phyloP scores from a whole-genome alignment of 2,329 filamentous ascomycete species.

The Ceratocystis papillata region DNA sequence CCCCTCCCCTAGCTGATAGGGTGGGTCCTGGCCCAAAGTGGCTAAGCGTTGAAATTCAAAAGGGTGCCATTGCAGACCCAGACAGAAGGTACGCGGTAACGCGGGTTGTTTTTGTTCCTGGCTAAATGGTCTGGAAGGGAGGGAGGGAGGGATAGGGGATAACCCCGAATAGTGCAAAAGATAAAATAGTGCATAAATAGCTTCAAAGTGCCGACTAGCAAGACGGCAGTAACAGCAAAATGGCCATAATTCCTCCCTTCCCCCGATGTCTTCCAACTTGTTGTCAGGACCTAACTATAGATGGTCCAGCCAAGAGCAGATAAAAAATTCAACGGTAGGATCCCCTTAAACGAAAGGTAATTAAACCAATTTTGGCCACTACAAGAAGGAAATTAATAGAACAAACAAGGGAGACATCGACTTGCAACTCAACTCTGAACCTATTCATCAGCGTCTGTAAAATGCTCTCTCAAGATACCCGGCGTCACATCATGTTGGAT shows the following conservation, averaged over 20 bases:
- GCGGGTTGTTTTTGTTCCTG: background rate
- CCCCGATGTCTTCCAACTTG: background rate
- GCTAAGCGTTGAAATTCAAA: constrained; percentile 10
- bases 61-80: constrained; percentile 10
- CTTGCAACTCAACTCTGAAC: background rate
- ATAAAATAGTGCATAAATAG: constrained; percentile 15
- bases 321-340: background rate
- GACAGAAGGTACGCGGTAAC: constrained; percentile 5
- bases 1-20: background rate
- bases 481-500: background rate
- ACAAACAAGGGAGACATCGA: background rate
- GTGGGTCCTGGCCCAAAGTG: background rate
- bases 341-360: background rate
- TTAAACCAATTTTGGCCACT: background rate
- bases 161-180: background rate
- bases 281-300: background rate
- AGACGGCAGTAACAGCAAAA: background rate
- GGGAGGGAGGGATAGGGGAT: background rate
- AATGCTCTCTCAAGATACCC: background rate
- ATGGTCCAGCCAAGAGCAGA: background rate
- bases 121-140: background rate
- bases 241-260: background rate
- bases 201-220: background rate
- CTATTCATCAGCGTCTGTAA: background rate
- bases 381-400: background rate